These are phyloP conservation scores for Cryptococcus sp. DNA, from an alignment of 1,284 basidiomycete genomes.

Conservation along the genomic window DNA sequence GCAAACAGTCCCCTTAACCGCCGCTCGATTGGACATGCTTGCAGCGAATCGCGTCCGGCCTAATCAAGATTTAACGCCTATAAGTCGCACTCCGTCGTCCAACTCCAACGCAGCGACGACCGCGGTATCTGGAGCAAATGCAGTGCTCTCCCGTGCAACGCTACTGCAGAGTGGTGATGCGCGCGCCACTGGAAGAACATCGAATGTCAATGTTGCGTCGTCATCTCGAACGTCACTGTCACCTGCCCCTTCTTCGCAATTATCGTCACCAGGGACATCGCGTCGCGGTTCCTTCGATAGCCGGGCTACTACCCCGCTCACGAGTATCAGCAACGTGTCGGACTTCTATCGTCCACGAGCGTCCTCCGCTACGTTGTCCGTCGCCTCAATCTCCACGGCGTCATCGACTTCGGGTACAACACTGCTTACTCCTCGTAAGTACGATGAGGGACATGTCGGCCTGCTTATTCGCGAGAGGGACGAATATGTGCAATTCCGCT, in stretches of 20 bases:
- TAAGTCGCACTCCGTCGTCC: not conserved
- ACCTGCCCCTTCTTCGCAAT: not conserved
- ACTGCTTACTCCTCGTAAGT: not conserved
- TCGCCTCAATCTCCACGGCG: not conserved
- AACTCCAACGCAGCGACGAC: not conserved
- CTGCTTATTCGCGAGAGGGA: constrained; percentile 36
- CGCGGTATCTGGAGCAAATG: constrained; percentile 6
- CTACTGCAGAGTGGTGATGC: too few relatives aligned
- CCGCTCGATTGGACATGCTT: too few relatives aligned
- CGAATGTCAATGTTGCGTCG: constrained; percentile 6
- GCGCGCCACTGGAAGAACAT: not conserved
- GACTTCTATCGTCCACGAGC: not conserved
- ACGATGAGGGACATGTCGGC: constrained; percentile 24
- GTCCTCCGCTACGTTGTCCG: not conserved
- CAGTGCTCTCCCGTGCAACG: constrained; percentile 2
- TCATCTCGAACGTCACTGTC: constrained; percentile 1
- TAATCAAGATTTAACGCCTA: not conserved
- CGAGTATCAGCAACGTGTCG: too few relatives aligned
- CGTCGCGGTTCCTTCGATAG: too few relatives aligned
- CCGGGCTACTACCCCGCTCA: too few relatives aligned
- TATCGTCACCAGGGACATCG: not conserved
- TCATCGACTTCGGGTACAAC: not conserved
- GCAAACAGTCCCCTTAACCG: not conserved
- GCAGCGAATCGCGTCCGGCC: not conserved
- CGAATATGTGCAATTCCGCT: constrained; percentile 28